Percentiles rank a stretch among this genome's conserved stretches.
Evolutionary conservation across 2,329 filamentous ascomycete genomes (phyloP).

Genomic region (Neurospora sp.): DNA sequence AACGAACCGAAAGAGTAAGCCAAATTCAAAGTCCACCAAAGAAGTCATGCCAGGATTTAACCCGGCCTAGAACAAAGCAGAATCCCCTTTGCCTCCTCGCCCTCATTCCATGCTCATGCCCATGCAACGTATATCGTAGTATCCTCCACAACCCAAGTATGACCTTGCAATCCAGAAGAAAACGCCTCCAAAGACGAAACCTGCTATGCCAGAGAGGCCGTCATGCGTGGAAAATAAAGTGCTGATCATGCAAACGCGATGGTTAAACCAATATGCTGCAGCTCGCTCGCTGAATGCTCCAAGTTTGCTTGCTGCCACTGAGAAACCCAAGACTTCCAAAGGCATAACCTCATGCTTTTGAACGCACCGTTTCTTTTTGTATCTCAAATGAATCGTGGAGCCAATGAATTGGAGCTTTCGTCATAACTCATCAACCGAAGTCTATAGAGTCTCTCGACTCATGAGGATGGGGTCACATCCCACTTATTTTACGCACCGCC

Average conservation of each 20-base stretch:
- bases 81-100: not conserved
- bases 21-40: not conserved
- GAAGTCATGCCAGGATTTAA: not conserved
- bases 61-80: not conserved
- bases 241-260: not conserved
- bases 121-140: not conserved
- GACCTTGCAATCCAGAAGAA: not conserved
- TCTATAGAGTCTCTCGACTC: not conserved
- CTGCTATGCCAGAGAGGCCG: not conserved
- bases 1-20: not conserved
- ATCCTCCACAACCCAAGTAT: not conserved
- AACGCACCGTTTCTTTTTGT: not conserved
- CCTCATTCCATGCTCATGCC: not conserved
- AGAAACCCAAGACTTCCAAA: not conserved
- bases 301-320: not conserved
- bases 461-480: conserved; percentile 2
- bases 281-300: not conserved
- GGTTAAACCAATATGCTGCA: not conserved
- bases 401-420: not conserved
- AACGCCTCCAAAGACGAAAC: not conserved
- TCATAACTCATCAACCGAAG: not conserved
- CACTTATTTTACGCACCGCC: conserved; percentile 40
- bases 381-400: not conserved
- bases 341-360: not conserved
- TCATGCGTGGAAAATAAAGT: not conserved